phyloP scores from a whole-genome alignment of 805 yeast species.

The Yarrowia alimentaria region DNA sequence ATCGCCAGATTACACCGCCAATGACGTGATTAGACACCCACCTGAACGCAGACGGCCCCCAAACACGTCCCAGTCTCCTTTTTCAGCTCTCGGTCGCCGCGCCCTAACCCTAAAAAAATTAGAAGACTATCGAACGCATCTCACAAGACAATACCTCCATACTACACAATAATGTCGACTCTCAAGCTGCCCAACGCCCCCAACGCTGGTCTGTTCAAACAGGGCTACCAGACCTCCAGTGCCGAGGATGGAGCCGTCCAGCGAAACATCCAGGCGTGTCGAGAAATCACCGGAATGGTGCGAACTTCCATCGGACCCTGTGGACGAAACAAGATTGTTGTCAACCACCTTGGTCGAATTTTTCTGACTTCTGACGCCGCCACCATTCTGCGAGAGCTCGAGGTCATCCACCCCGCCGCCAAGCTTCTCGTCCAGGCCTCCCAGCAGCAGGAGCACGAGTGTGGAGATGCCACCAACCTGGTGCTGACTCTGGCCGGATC shows the following conservation, averaged over 20 bases:
- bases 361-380: slow-evolving; percentile 98
- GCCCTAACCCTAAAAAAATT: slow-evolving; percentile 21
- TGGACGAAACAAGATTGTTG: slow-evolving; percentile 94
- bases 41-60: neutral
- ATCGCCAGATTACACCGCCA: neutral
- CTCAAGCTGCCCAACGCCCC: slow-evolving; percentile 90
- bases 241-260: slow-evolving; percentile 93
- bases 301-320: slow-evolving; percentile 96
- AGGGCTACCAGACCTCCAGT: slow-evolving; percentile 83
- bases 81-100: neutral
- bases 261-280: slow-evolving; percentile 89
- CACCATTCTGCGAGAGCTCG: slow-evolving; percentile 89
- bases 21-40: neutral
- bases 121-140: slow-evolving; percentile 19
- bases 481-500: slow-evolving; percentile 94
- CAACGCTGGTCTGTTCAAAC: slow-evolving; percentile 88
- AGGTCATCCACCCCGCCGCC: slow-evolving; percentile 96
- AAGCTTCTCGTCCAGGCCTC: slow-evolving; percentile 94
- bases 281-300: slow-evolving; percentile 89
- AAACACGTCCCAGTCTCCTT: neutral
- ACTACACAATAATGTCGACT: slow-evolving; percentile 25
- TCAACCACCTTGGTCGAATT: slow-evolving; percentile 79
- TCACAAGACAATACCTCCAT: slow-evolving; percentile 57
- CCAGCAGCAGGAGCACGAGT: slow-evolving; percentile 93
- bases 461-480: slow-evolving; percentile 95